These are phyloP conservation scores for Alternaria consortialis DNA, from an alignment of 2,329 filamentous ascomycete genomes.

Conservation along the genomic window DNA sequence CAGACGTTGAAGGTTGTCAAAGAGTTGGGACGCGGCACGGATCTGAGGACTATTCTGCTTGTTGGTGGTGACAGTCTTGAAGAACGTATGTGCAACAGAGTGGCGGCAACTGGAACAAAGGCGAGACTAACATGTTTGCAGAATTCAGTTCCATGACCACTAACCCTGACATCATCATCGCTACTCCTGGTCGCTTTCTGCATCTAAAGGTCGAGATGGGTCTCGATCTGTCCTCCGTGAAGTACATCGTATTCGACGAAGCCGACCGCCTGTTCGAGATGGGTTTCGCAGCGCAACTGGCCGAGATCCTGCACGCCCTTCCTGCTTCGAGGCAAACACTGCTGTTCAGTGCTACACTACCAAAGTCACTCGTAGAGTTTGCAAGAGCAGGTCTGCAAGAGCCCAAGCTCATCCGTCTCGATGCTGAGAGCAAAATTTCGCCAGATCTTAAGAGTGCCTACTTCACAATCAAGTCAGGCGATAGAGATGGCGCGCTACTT, in stretches of 20 bases:
- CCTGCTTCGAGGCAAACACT: conserved; percentile 87
- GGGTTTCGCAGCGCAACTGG: conserved; percentile 93
- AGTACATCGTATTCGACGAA: conserved; percentile 97
- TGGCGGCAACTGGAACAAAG: background rate
- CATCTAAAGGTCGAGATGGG: conserved; percentile 98
- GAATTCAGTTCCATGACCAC: conserved; percentile 89
- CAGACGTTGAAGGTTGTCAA: conserved; percentile 97
- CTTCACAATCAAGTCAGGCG: conserved; percentile 88
- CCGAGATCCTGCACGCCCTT: conserved; percentile 89
- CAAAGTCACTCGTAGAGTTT: conserved; percentile 94
- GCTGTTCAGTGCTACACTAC: conserved; percentile 93
- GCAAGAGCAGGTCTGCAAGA: conserved; percentile 93
- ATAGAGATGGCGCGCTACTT: conserved; percentile 92
- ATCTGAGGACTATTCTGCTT: conserved; percentile 86
- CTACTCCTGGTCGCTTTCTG: conserved; percentile 93
- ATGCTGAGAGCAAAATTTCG: conserved; percentile 95
- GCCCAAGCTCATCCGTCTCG: conserved; percentile 85
- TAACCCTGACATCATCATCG: conserved; percentile 97
- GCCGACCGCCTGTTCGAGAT: conserved; percentile 97
- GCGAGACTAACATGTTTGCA: conserved; percentile 18
- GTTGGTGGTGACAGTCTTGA: conserved; percentile 96
- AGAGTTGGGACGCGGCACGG: conserved; percentile 88
- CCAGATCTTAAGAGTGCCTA: conserved; percentile 96
- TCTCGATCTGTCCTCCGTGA: conserved; percentile 86
- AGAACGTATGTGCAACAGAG: conserved; percentile 63